Base-by-base conservation (phyloP, 768 basidiomycete species). In the Filobasidium floriforme region DNA sequence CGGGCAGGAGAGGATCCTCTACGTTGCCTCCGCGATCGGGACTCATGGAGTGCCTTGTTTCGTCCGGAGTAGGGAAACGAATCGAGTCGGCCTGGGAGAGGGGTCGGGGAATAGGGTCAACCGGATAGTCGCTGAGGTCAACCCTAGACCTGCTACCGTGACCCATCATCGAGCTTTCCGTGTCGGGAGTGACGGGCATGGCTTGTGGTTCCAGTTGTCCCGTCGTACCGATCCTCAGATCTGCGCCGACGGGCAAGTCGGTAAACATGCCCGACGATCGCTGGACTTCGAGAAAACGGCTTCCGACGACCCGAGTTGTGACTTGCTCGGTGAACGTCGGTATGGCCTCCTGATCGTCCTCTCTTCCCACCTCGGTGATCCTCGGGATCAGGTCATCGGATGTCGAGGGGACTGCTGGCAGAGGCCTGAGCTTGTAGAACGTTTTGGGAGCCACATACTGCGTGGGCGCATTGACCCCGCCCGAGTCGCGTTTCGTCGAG, bases 401-500 rank as follows among this genome's bases (percentile, higher is more conserved):
- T 18, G 43, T 44, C 7, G 55, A 59, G 18, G 80, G 85, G 28
- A 89, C 81, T 10, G 85, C 86, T 61, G 81, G 82, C 3, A 88
- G 81, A 28, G 82, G 80, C 26, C 86, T 83, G 40, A 90, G 82
- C 73, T 87, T 86, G 80, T 90, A 90, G 75, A 87, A 90, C 63
- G 86, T 84, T 7, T 87, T 88, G 7, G 89, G 89, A 5, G 87
- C 88, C 10, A 89, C 85, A 72, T 89, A 90, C 6, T 87, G 87
- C 19, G 86, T 86, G 4, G 88, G 88, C 0, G 87, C 83, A 19
- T 41, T 37, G 11, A 46, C 55, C 19, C 14, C 29, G 10, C 29
- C 10, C 11, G n/a, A 19, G 37, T 32, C n/a, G 32, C 37, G 19
- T 61, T 29, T 26, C 64, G 43, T 24, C 49, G 61, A 14, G 12